Evolutionary conservation across 345 rosid species (phyloP).

Genomic region (Passiflora organensis): DNA sequence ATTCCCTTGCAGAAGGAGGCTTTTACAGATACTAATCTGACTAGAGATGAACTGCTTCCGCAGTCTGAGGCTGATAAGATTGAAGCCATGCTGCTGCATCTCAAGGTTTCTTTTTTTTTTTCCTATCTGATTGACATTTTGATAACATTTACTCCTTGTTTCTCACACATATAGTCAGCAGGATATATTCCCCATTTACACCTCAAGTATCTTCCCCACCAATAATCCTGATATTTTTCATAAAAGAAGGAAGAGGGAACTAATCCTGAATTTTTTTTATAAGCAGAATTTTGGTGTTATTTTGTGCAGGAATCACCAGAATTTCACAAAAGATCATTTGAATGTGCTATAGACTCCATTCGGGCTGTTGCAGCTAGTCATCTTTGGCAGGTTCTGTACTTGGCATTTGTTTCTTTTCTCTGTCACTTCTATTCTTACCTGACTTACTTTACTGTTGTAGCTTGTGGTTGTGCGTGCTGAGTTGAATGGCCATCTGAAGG

Average conservation of each 20-base stretch:
- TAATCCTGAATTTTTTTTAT: conserved; percentile 2
- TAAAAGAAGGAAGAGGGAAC: background rate
- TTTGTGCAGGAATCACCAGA: conserved; percentile 74
- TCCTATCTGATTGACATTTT: background rate
- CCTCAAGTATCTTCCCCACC: too few relatives aligned
- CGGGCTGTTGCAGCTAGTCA: conserved; percentile 94
- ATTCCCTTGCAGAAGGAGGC: conserved; percentile 51
- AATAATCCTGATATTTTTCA: background rate
- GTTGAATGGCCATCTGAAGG: conserved; percentile 90
- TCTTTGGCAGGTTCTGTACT: conserved; percentile 94
- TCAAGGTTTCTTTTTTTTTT: conserved; percentile 49
- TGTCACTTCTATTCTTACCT: conserved; percentile 8
- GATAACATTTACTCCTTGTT: background rate
- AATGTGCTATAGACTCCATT: conserved; percentile 74
- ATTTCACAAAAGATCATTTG: conserved; percentile 91
- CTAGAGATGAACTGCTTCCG: conserved; percentile 81
- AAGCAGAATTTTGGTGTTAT: background rate
- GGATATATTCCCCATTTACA: too few relatives aligned
- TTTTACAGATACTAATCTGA: conserved; percentile 38
- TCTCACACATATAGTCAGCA: background rate
- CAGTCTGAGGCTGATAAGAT: conserved; percentile 93
- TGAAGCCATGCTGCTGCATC: conserved; percentile 77
- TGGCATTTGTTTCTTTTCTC: conserved; percentile 4
- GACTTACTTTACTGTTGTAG: conserved; percentile 39
- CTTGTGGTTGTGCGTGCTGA: conserved; percentile 94